These are phyloP conservation scores for Termitomyces sp. DNA, from an alignment of 768 basidiomycete species.

Conservation along the genomic window DNA sequence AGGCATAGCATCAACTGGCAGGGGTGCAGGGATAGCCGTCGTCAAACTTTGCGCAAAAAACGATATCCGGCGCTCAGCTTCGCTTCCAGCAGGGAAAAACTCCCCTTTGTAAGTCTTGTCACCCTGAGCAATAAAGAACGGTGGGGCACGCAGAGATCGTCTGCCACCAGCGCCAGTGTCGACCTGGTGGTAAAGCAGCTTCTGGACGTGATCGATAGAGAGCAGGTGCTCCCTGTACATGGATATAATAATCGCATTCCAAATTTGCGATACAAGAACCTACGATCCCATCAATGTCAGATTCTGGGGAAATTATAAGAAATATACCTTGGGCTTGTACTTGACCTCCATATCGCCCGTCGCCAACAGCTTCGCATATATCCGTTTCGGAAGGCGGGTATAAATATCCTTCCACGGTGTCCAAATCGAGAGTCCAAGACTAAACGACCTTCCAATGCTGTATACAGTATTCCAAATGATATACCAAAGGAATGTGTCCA, in stretches of 20 bases:
- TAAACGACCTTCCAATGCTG: slow-evolving; percentile 83
- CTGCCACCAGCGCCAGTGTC: slow-evolving; percentile 76
- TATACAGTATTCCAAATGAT: slow-evolving; percentile 99
- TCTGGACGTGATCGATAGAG: slow-evolving; percentile 98
- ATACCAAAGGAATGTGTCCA: slow-evolving; percentile 99
- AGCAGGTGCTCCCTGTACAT: slow-evolving; percentile 99
- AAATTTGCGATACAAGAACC: slow-evolving; percentile 98
- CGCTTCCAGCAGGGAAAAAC: slow-evolving; percentile 93
- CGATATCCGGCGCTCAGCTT: slow-evolving; percentile 95
- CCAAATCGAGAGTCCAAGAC: slow-evolving; percentile 94
- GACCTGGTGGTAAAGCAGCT: slow-evolving; percentile 95
- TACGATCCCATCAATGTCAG: slow-evolving; percentile 20
- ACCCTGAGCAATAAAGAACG: slow-evolving; percentile 96
- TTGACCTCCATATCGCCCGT: slow-evolving; percentile 96
- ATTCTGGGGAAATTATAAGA: not conserved
- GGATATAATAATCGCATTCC: slow-evolving; percentile 99
- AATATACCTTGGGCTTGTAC: slow-evolving; percentile 95
- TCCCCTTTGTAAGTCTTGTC: slow-evolving; percentile 76
- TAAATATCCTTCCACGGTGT: slow-evolving; percentile 99
- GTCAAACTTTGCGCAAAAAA: slow-evolving; percentile 99
- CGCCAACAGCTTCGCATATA: slow-evolving; percentile 92
- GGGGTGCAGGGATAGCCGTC: slow-evolving; percentile 86
- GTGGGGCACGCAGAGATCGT: slow-evolving; percentile 88
- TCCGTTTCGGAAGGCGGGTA: slow-evolving; percentile 91
- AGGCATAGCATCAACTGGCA: slow-evolving; percentile 99